A percentile compares a stretch with the other conserved stretches of the same genome.
These are phyloP conservation scores for Myxozyma sirexii DNA, from an alignment of 805 yeast genomes.

Conservation along the genomic window DNA sequence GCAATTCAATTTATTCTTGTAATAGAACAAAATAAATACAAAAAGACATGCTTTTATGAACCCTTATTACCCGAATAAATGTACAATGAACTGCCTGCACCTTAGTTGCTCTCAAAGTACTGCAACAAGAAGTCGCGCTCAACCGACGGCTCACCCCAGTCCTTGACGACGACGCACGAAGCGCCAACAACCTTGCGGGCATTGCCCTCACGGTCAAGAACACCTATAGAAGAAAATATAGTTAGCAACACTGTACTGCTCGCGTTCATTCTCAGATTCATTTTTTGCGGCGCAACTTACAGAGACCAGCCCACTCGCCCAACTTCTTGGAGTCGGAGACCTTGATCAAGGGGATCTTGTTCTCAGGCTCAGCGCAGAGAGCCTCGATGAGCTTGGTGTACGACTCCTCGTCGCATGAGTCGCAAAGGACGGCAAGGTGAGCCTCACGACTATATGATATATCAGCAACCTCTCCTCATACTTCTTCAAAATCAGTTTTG, in stretches of 20 bases:
- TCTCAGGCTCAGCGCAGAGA: conserved; percentile 96
- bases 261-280: background rate
- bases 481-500: background rate
- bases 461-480: background rate
- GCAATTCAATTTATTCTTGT: background rate
- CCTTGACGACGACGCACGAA: conserved; percentile 98
- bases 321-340: conserved; percentile 99
- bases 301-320: conserved; percentile 99
- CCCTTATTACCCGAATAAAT: conserved; percentile 12
- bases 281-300: conserved; percentile 9
- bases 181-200: conserved; percentile 99
- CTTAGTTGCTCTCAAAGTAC: conserved; percentile 63
- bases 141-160: conserved; percentile 99
- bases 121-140: conserved; percentile 96
- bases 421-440: conserved; percentile 95
- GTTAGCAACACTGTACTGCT: background rate
- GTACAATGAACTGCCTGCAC: conserved; percentile 6
- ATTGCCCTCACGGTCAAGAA: conserved; percentile 99
- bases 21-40: conserved; percentile 2
- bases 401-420: conserved; percentile 96
- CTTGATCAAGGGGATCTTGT: conserved; percentile 96
- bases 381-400: conserved; percentile 98
- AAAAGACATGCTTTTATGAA: conserved; percentile 9
- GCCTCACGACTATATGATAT: conserved; percentile 64
- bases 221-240: conserved; percentile 49